These are phyloP conservation scores for Lactarius hengduanensis DNA, from an alignment of 768 basidiomycete genomes.

Conservation along the genomic window DNA sequence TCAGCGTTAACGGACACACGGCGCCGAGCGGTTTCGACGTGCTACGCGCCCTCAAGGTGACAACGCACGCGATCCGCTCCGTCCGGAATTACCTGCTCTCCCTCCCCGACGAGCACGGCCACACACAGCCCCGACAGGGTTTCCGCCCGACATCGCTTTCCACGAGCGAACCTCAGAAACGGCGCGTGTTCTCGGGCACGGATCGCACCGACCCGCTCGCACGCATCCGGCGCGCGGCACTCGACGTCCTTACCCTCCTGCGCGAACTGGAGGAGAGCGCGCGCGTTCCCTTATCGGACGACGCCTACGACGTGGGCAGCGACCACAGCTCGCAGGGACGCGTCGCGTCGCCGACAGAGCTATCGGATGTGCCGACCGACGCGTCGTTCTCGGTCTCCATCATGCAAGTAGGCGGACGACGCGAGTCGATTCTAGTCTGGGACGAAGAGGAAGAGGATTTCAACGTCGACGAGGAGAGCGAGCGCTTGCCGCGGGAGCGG, in stretches of 20 bases:
- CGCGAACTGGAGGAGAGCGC: constrained; percentile 77
- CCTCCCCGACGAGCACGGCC: constrained; percentile 1
- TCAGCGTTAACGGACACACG: constrained; percentile 17
- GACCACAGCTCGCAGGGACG: constrained; percentile 51
- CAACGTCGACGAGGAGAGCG: constrained; percentile 47
- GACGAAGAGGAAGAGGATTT: constrained; percentile 58
- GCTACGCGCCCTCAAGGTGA: constrained; percentile 69
- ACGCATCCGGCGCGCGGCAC: constrained; percentile 69
- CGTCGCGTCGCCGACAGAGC: constrained; percentile 43
- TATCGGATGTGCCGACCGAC: constrained; percentile 42
- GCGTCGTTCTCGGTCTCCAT: constrained; percentile 65
- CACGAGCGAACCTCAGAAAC: constrained; percentile 38
- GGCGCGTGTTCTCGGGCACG: constrained; percentile 37
- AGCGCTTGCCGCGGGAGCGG: constrained; percentile 52
- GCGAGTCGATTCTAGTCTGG: constrained; percentile 76
- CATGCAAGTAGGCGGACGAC: constrained; percentile 64
- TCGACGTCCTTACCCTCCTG: constrained; percentile 81
- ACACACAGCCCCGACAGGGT: constrained; percentile 38
- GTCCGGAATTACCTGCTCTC: constrained; percentile 79
- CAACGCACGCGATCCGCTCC: constrained; percentile 77
- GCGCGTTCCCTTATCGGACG: constrained; percentile 73
- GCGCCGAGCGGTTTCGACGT: constrained; percentile 51
- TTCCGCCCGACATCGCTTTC: constrained; percentile 54
- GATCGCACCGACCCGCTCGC: constrained; percentile 57
- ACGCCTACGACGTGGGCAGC: constrained; percentile 79